Evolutionary conservation across 768 basidiomycete species (phyloP), one percentile per base, ranked within the genome.

Genomic region (Rhizopogon vulgaris): DNA sequence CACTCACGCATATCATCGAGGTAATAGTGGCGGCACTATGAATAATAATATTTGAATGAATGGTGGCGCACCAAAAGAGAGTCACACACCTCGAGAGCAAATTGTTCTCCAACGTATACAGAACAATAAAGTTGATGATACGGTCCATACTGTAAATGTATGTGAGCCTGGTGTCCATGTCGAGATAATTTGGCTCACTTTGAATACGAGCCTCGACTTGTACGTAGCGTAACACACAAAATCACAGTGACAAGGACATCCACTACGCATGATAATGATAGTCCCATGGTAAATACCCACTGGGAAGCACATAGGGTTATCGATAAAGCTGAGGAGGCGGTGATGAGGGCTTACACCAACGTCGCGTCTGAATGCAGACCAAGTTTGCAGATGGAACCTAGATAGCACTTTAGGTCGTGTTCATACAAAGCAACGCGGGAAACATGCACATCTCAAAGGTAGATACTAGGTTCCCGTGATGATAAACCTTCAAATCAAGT

Each of bases 101-200:
- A 49, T 79, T 79, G 27, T 73, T 79, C 58, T 82, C 80, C 40
- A 81, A 73, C 0, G 78, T 74, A 53, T 81, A 80, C 1, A 78
- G 54, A 37, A 79, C 74, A 39, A 80, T 65, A 0, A 65, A 59
- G 51, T 79, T 71, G 17, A 82, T 67, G 22, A 80, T 55, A 6
- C 71, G 71, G 51, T 79, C 75, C 58, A 81, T 54, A 48, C 78
- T 79, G 49, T n/a, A 8, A 6, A 1, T 4, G 37, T 6, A 41
- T 12, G 18, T 14, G 0, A 45, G 30, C 18, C 18, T 22, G 8
- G 4, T 4, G 12, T 37, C 18, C 18, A 32, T 2, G 1, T 9
- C 5, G 6, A 34, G 1, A 36, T 14, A n/a, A 0, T 15, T 7
- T 17, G 25, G 18, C 54, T 46, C 49, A 71, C 76, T 69, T 69